Evolutionary conservation across 805 yeast species (phyloP), one percentile per base, ranked within the genome.

Genomic region (Metschnikowia cerradonensis): DNA sequence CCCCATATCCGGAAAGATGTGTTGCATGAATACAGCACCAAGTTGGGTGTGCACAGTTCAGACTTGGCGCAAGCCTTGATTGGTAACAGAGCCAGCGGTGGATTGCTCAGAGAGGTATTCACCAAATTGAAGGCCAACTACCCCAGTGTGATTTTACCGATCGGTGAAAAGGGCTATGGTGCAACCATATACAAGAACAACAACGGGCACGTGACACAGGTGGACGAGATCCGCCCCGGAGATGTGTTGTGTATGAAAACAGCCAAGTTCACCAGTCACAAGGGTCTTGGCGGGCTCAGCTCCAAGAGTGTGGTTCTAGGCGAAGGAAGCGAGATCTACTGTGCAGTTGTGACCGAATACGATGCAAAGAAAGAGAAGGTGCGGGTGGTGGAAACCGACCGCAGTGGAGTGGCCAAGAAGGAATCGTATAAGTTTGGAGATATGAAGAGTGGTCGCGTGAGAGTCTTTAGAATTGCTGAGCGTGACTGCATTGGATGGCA

Each of bases 391-490:
- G 91, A 84, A 59, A 74, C 73, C 50, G 78, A 76, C 34, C 52
- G 64, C 4, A 60, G 67, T 34, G 85, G 86, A 1, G 77, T 75
- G 47, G 75, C 86, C 37, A 78, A 72, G 52, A 79, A 77, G 51
- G 83, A 81, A 41, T 77, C 86, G 40, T 87, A 86, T 65, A 82
- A 82, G 59, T 65, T 91, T 3, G 72, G 79, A 2, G 95, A 89
- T 52, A 77, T 92, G 79, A 84, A 80, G 63, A 73, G 81, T 52
- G 99, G 99, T 4, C 83, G 82, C 59, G 71, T 92, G 11, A 79
- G 88, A 55, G 88, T 91, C 3, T 94, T 84, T 68, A 80, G 98
- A 62, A 80, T 81, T 6, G 85, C 90, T 32, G 88, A 88, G 11
- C 80, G 89, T 53, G 82, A 79, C 34, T 84, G 77, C 60, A 79